phyloP scores from a whole-genome alignment of 306 rosid species.

The Crotalaria pallida region DNA sequence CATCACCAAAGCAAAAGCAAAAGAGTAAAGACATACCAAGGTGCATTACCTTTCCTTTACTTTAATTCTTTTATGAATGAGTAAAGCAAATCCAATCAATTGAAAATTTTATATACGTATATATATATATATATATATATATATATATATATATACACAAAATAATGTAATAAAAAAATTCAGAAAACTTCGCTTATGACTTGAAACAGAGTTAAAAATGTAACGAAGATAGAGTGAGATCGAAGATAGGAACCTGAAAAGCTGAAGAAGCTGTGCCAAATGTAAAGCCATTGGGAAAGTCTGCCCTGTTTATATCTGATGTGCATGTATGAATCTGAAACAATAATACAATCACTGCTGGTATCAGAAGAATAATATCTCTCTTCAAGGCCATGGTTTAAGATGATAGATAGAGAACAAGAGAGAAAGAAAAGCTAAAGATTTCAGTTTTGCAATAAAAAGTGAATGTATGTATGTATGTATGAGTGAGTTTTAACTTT shows the following conservation, averaged over 20 bases:
- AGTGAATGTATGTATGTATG: not conserved
- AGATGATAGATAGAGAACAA: not conserved
- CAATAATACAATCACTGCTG: conserved; percentile 21
- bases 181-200: not conserved
- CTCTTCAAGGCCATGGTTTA: conserved; percentile 32
- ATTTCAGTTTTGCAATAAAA: not conserved
- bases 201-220: not conserved
- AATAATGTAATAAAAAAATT: not conserved
- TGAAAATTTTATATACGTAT: too few relatives aligned
- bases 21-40: too few relatives aligned
- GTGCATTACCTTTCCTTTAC: too few relatives aligned
- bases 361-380: conserved; percentile 20
- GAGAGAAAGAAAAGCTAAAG: not conserved
- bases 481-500: not conserved
- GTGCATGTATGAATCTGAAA: conserved; percentile 34
- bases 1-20: too few relatives aligned
- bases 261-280: conserved; percentile 98
- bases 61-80: too few relatives aligned
- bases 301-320: conserved; percentile 43
- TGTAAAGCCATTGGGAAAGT: conserved; percentile 66
- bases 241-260: conserved; percentile 56
- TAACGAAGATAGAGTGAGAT: not conserved
- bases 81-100: too few relatives aligned
- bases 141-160: too few relatives aligned
- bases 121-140: too few relatives aligned